These are phyloP conservation scores for Suillus bovinus DNA, from an alignment of 768 basidiomycete species.

Conservation along the genomic window DNA sequence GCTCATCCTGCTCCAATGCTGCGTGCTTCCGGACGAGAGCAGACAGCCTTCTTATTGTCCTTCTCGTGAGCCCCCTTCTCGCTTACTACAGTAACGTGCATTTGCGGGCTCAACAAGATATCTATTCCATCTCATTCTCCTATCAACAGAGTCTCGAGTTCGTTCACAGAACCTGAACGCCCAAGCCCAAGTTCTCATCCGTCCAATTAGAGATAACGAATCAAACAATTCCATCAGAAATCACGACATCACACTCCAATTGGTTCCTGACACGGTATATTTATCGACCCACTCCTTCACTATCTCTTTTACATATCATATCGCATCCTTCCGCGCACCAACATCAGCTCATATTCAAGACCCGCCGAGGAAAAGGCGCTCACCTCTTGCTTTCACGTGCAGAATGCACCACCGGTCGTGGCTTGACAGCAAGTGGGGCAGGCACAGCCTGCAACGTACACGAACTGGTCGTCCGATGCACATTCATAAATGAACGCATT, in stretches of 20 bases:
- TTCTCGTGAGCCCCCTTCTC: background rate
- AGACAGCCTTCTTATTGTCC: too few species aligned
- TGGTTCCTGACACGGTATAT: background rate
- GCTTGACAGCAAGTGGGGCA: background rate
- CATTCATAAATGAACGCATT: conserved; percentile 3
- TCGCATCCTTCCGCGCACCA: too few species aligned
- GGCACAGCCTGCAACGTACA: background rate
- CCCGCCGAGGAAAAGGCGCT: background rate
- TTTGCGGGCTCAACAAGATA: too few species aligned
- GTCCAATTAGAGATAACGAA: background rate
- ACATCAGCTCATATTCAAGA: background rate
- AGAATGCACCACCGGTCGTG: background rate
- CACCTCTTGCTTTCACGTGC: background rate
- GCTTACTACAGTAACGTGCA: background rate
- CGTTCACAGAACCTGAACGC: background rate
- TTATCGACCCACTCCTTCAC: background rate
- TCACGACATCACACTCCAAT: background rate
- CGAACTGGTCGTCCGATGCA: background rate
- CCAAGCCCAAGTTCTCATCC: background rate
- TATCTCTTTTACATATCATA: background rate
- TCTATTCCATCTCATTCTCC: background rate
- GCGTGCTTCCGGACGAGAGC: too few species aligned
- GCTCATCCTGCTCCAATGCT: background rate
- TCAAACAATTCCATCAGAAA: background rate
- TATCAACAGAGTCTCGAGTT: background rate